phyloP scores from a whole-genome alignment of 2,329 filamentous ascomycete species.

The Erysiphe pulchra region DNA sequence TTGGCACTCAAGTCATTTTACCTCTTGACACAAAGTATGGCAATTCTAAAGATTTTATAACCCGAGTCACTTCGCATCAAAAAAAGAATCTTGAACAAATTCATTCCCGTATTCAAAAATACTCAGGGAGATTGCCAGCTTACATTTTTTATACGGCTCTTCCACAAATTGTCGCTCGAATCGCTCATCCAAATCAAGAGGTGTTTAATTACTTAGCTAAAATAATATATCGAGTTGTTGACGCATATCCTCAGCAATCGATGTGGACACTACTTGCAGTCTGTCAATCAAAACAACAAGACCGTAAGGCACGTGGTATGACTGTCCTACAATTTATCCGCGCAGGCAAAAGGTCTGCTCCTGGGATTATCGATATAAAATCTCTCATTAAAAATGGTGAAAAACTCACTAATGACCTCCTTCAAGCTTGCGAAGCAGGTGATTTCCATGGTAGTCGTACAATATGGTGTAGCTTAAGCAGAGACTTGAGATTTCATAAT shows the following conservation, averaged over 20 bases:
- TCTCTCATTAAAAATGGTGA: constrained; percentile 53
- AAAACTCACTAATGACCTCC: constrained; percentile 56
- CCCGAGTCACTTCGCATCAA: constrained; percentile 27
- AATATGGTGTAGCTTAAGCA: constrained; percentile 45
- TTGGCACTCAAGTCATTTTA: constrained; percentile 51
- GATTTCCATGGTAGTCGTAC: constrained; percentile 42
- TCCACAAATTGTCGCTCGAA: constrained; percentile 85
- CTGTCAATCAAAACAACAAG: constrained; percentile 51
- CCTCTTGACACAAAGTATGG: constrained; percentile 21
- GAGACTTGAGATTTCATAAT: constrained; percentile 62
- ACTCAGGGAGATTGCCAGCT: constrained; percentile 43
- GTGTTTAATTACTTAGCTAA: constrained; percentile 54
- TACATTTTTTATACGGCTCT: constrained; percentile 64
- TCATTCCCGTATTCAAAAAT: constrained; percentile 55
- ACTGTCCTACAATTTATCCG: constrained; percentile 26
- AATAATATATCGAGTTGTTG: constrained; percentile 71
- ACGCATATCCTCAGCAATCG: constrained; percentile 68
- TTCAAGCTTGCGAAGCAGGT: constrained; percentile 56
- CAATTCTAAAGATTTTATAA: constrained; percentile 21
- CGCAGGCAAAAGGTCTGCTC: constrained; percentile 23
- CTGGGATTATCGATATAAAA: constrained; percentile 32
- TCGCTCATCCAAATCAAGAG: constrained; percentile 56
- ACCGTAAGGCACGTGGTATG: constrained; percentile 30
- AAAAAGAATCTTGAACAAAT: constrained; percentile 41
- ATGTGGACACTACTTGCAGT: constrained; percentile 80